A percentile compares a stretch with the other conserved stretches of the same genome.
These are phyloP conservation scores for Lactarius indigo DNA, from an alignment of 768 basidiomycete species.

Conservation along the genomic window DNA sequence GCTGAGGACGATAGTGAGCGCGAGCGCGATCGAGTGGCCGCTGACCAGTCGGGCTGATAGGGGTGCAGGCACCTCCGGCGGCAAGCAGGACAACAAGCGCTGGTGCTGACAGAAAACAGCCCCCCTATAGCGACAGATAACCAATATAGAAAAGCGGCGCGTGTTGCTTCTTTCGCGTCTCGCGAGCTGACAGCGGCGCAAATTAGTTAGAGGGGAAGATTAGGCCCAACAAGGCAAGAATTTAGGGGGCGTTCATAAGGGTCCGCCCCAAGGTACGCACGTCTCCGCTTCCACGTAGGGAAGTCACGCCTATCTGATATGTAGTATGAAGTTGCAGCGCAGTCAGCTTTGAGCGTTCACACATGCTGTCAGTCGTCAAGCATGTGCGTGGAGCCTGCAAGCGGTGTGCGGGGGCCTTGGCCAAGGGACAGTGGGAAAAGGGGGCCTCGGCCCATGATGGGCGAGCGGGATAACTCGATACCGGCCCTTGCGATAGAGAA, in stretches of 20 bases:
- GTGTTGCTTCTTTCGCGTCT: neutral
- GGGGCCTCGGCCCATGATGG: neutral
- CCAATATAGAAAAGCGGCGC: neutral
- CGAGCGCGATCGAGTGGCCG: neutral
- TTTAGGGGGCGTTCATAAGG: conserved; percentile 14
- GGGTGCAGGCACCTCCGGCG: neutral
- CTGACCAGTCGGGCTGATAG: neutral
- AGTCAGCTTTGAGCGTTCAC: neutral
- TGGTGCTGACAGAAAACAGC: too few relatives aligned
- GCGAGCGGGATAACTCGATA: neutral
- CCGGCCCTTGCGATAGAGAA: neutral
- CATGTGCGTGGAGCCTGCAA: neutral
- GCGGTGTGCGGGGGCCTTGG: neutral
- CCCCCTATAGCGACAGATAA: neutral
- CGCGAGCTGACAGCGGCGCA: neutral
- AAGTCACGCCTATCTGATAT: neutral
- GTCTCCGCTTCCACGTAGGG: neutral
- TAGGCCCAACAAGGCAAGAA: conserved; percentile 1
- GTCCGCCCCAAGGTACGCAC: neutral
- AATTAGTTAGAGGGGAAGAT: neutral
- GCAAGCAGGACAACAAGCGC: neutral
- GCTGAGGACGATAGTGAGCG: neutral
- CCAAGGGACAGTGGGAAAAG: neutral
- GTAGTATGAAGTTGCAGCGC: neutral
- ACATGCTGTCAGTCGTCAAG: neutral